These are phyloP conservation scores for Hawksworthiomyces lignivorus DNA, from an alignment of 2,329 filamentous ascomycete species.

Conservation along the genomic window DNA sequence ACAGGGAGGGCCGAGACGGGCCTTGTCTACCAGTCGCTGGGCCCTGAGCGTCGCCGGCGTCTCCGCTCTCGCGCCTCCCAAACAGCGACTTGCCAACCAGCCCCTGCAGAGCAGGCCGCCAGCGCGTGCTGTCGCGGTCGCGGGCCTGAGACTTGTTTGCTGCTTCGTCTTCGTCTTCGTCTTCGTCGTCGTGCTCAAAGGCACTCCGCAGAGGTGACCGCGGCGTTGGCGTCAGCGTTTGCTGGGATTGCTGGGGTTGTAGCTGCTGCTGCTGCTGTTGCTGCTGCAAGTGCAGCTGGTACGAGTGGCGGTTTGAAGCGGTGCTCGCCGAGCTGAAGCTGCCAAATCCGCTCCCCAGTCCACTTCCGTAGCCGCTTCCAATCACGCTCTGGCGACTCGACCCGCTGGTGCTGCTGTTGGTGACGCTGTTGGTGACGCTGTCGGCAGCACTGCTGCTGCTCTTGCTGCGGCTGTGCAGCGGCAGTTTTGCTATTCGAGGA, in stretches of 20 bases:
- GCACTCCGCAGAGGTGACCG: conserved; percentile 9
- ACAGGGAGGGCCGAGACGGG: no score
- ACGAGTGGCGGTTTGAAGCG: conserved; percentile 2
- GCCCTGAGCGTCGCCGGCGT: no score
- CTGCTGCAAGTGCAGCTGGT: neutral
- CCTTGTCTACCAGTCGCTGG: no score
- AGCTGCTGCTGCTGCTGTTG: neutral
- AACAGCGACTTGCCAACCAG: conserved; percentile 6
- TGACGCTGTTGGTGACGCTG: conserved; percentile 9
- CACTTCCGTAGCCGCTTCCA: neutral
- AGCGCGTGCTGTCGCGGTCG: conserved; percentile 1
- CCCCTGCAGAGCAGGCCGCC: neutral
- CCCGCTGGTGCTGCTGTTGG: conserved; percentile 6
- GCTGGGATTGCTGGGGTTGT: neutral
- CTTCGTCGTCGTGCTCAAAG: conserved; percentile 16
- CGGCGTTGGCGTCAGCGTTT: neutral
- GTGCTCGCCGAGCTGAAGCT: conserved; percentile 7
- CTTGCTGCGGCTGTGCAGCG: conserved; percentile 13
- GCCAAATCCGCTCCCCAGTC: conserved; percentile 1
- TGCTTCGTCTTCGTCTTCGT: conserved; percentile 8
- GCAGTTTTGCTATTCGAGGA: neutral
- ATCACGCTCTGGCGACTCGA: conserved; percentile 4
- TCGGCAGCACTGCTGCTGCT: conserved; percentile 13
- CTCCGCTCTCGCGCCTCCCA: neutral
- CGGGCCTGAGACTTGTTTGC: conserved; percentile 1